A percentile compares a stretch with the other conserved stretches of the same genome.
Conservation (phyloP, 2,329 filamentous ascomycete genomes). For the Ustilaginoidea virens region DNA sequence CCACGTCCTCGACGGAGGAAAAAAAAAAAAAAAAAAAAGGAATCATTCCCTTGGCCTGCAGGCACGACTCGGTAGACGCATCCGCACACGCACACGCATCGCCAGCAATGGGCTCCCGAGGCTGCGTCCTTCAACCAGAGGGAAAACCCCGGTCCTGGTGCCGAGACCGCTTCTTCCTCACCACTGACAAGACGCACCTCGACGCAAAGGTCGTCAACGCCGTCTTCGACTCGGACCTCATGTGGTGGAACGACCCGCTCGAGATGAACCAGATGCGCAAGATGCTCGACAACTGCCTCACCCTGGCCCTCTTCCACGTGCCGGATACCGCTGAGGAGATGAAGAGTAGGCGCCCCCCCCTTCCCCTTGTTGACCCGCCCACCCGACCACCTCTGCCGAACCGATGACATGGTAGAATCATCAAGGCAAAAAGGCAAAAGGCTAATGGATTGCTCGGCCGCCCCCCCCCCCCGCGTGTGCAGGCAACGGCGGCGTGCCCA, state of each 20-base stretch:
- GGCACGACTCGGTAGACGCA: too few species aligned
- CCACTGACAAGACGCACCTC: slow-evolving; percentile 41
- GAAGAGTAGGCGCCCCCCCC: slow-evolving; percentile 18
- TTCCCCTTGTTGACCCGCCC: background rate
- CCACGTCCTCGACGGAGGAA: background rate
- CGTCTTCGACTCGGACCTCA: slow-evolving; percentile 37
- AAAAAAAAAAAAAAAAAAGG: background rate
- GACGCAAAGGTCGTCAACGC: slow-evolving; percentile 37
- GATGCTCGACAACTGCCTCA: slow-evolving; percentile 42
- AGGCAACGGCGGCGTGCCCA: slow-evolving; percentile 17
- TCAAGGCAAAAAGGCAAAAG: too few species aligned
- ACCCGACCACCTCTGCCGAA: slow-evolving; percentile 9
- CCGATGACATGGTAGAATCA: too few species aligned
- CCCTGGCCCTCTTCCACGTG: slow-evolving; percentile 39
- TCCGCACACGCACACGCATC: too few species aligned
- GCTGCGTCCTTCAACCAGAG: slow-evolving; percentile 12
- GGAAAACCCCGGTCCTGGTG: slow-evolving; percentile 29
- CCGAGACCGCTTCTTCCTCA: slow-evolving; percentile 40
- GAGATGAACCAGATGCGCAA: slow-evolving; percentile 31
- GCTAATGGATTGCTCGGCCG: too few species aligned
- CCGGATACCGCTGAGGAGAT: slow-evolving; percentile 22
- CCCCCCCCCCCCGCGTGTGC: background rate
- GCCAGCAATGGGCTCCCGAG: slow-evolving; percentile 9
- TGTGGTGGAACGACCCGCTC: slow-evolving; percentile 45
- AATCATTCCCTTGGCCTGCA: background rate